A percentile compares a stretch with the other conserved stretches of the same genome.
Evolutionary conservation across 345 rosid genomes (phyloP).

Genomic region (Brassica incana): DNA sequence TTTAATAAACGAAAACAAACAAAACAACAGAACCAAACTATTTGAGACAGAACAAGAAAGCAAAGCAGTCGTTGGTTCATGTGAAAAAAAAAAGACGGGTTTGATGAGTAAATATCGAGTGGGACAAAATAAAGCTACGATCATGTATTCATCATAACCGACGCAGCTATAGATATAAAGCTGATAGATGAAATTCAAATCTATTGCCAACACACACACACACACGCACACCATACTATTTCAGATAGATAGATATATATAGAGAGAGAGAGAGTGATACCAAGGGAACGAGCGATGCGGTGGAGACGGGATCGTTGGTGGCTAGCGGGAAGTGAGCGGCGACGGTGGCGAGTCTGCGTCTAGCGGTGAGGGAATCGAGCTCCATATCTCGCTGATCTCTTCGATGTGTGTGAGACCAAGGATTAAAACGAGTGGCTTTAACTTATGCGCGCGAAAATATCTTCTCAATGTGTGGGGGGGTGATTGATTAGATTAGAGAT

Average conservation of each 20-base stretch:
- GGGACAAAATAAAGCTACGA: not conserved
- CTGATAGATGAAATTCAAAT: not conserved
- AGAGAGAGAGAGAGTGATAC: constrained; percentile 32
- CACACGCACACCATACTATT: too few species aligned
- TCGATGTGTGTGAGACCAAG: not conserved
- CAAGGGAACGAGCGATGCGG: constrained; percentile 60
- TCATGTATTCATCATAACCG: not conserved
- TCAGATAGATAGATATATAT: too few species aligned
- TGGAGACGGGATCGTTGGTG: constrained; percentile 41
- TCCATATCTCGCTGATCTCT: constrained; percentile 51
- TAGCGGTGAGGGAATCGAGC: constrained; percentile 46
- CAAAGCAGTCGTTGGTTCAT: not conserved
- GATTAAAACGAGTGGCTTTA: constrained; percentile 27
- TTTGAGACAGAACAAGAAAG: not conserved
- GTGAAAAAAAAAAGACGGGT: too few species aligned
- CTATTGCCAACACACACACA: not conserved
- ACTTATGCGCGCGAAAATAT: constrained; percentile 26
- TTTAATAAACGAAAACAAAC: too few species aligned
- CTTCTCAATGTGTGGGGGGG: not conserved
- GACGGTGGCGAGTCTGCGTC: constrained; percentile 64
- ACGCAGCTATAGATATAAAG: not conserved
- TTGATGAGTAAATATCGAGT: too few species aligned
- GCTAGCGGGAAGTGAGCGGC: constrained; percentile 58
- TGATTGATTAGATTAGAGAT: not conserved
- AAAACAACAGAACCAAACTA: not conserved